Base-by-base conservation (phyloP, 1,284 basidiomycete species). In the Earliella scabrosa region DNA sequence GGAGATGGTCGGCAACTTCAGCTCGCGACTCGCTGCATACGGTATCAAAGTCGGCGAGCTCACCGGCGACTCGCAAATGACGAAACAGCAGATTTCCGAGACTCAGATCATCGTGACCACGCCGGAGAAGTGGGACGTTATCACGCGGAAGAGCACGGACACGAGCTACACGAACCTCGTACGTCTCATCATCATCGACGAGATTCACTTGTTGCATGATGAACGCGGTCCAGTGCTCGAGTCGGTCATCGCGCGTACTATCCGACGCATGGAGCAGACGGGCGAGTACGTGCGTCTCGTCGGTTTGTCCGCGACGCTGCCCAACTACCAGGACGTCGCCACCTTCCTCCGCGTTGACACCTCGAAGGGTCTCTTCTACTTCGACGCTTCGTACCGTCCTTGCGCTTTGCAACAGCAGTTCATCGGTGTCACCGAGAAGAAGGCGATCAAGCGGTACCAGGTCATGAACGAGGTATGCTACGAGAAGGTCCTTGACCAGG, bases 401-500 rank as follows among this genome's bases (percentile, higher is more conserved):
- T 98, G 97, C 69, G 93, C 90, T 1, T 86, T 99, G 34, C 95
- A 97, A 70, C 96, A 98, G 66, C 95, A 98, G 68, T 98, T 98
- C 73, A 88, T 99, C 61, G 97, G 97, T 59, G 89, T 99, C 60
- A 98, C 97, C 0, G 97, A 99, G 79, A 98, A 98, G 82, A 99
- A 98, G 77, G 97, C 97, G 0, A 98, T 99, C 82, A 98, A 97
- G 74, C 87, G 97, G 4, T 92, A 97, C 70, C 95, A 98, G 71
- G 89, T 98, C 59, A 97, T 95, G 85, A 99, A 99, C 76, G 96
- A 99, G 71, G 96, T 99, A 38, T 97, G 96, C 73, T 99, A 99
- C 78, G 97, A 99, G 73, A 99, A 99, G 78, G 93, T 97, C 0
- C 83, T 97, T 27, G 94, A 97, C 66, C 92, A 97, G 68, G 94